A percentile compares a stretch with the other conserved stretches of the same genome.
Conservation (phyloP, 2,329 filamentous ascomycete genomes). For the Eutypa lata region DNA sequence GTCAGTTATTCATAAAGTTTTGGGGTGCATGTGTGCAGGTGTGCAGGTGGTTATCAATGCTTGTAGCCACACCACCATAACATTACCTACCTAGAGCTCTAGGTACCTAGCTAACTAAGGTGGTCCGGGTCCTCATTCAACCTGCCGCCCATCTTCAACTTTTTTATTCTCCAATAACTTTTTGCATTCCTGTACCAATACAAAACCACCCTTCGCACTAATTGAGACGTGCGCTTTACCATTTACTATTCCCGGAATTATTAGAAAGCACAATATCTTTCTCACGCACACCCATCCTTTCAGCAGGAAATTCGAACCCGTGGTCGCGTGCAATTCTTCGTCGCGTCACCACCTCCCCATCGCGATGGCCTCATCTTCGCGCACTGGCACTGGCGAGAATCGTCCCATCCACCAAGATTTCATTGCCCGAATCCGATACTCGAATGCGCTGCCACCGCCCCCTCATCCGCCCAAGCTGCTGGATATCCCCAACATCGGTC, state of each 20-base stretch:
- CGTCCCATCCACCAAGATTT: slow-evolving; percentile 86
- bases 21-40: too few relatives aligned
- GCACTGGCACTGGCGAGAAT: slow-evolving; percentile 40
- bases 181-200: neutral
- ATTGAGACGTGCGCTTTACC: neutral
- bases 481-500: slow-evolving; percentile 90
- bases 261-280: too few relatives aligned
- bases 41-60: too few relatives aligned
- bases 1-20: too few relatives aligned
- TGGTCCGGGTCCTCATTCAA: too few relatives aligned
- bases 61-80: too few relatives aligned
- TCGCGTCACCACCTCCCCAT: neutral
- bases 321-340: slow-evolving; percentile 2
- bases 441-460: slow-evolving; percentile 91
- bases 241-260: neutral
- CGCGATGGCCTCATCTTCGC: slow-evolving; percentile 40
- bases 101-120: too few relatives aligned
- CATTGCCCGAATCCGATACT: slow-evolving; percentile 91
- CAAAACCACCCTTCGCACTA: neutral
- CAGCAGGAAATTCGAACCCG: neutral
- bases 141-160: neutral
- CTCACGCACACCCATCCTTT: too few relatives aligned
- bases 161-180: neutral
- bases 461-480: slow-evolving; percentile 94
- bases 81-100: too few relatives aligned